Conservation (phyloP, 768 basidiomycete genomes). For the Exsudoporus frostii region DNA sequence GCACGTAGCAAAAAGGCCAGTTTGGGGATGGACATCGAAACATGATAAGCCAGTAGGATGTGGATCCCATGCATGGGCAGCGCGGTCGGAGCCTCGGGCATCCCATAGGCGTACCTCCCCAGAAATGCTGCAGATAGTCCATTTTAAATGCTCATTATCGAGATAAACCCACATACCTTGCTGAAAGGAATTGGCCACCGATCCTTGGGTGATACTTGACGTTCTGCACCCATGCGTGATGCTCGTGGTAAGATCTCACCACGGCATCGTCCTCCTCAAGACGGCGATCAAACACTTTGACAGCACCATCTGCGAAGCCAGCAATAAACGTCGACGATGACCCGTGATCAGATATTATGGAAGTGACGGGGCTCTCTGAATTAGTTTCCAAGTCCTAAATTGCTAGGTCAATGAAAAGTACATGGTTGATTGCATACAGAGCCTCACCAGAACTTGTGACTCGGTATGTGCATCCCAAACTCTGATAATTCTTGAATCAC, state of each 20-base stretch:
- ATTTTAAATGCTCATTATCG: background rate
- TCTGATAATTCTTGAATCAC: conserved; percentile 84
- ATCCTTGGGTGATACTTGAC: conserved; percentile 78
- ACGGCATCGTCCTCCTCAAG: conserved; percentile 79
- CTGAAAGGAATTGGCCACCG: conserved; percentile 73
- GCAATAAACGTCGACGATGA: conserved; percentile 80
- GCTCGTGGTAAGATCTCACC: conserved; percentile 67
- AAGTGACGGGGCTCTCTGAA: conserved; percentile 85
- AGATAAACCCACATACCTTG: conserved; percentile 53
- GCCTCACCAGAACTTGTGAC: conserved; percentile 62
- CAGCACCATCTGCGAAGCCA: conserved; percentile 88
- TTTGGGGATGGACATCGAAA: conserved; percentile 82
- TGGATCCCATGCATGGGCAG: conserved; percentile 60
- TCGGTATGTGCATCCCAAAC: conserved; percentile 97
- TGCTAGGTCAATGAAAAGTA: background rate
- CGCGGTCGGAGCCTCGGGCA: conserved; percentile 58
- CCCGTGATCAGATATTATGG: conserved; percentile 74
- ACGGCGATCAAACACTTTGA: conserved; percentile 92
- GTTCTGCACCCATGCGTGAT: conserved; percentile 91
- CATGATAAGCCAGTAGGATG: conserved; percentile 73
- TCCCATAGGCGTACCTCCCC: conserved; percentile 95
- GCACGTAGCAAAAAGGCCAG: conserved; percentile 83
- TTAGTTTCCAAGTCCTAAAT: conserved; percentile 84
- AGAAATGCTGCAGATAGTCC: conserved; percentile 56
- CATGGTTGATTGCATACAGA: background rate